These are phyloP conservation scores for Pichia kluyveri DNA, from an alignment of 805 yeast species.

Conservation along the genomic window DNA sequence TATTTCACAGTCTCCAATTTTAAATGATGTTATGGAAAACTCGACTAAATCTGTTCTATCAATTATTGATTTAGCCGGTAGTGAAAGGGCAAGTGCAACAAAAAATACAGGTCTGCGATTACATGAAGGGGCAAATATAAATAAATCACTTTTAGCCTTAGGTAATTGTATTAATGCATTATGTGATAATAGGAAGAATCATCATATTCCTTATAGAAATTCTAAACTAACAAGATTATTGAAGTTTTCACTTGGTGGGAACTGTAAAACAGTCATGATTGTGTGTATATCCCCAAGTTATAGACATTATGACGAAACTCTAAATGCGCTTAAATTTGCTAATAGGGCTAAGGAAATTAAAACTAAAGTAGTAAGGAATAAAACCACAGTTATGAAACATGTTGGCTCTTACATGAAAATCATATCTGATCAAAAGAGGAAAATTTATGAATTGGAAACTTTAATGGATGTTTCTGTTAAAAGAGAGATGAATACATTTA, in stretches of 20 bases:
- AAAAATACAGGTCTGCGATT: constrained; percentile 74
- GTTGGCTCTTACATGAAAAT: constrained; percentile 77
- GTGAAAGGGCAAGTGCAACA: constrained; percentile 90
- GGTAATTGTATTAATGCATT: constrained; percentile 93
- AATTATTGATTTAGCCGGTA: constrained; percentile 89
- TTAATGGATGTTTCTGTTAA: constrained; percentile 41
- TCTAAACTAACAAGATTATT: constrained; percentile 81
- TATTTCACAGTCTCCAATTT: constrained; percentile 47
- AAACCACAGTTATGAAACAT: constrained; percentile 68
- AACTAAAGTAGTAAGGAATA: constrained; percentile 68
- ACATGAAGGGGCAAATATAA: constrained; percentile 89
- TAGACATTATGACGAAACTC: constrained; percentile 84
- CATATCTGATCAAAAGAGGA: constrained; percentile 73
- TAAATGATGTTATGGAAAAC: constrained; percentile 55
- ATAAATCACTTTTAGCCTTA: constrained; percentile 75
- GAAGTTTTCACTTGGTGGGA: constrained; percentile 87
- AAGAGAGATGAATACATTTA: constrained; percentile 28
- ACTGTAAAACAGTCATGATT: constrained; percentile 92
- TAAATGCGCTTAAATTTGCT: constrained; percentile 86
- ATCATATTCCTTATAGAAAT: constrained; percentile 86
- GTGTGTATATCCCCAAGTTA: constrained; percentile 88
- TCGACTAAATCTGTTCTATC: constrained; percentile 75
- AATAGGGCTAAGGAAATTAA: constrained; percentile 86
- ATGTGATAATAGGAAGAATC: constrained; percentile 57
- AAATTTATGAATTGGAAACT: constrained; percentile 56